Base-by-base conservation (phyloP, 768 basidiomycete genomes). In the Leccinum variicolor region DNA sequence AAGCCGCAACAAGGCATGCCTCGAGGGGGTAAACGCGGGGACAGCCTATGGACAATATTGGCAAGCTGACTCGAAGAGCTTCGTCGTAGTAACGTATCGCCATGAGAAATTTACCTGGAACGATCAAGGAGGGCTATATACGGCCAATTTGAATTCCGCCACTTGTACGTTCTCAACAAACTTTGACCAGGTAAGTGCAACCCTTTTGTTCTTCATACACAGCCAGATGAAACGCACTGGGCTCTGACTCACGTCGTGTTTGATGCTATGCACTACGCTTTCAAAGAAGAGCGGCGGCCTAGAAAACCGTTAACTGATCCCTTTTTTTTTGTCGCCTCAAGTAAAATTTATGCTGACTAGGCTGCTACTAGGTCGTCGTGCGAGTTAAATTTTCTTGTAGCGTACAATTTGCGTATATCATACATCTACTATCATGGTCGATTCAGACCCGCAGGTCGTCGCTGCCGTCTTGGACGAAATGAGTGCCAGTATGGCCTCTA, bases 281-380 rank as follows among this genome's bases (percentile, higher is more conserved):
- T 60, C 62, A 50, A 19, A 31, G 34, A 57, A 58, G 75, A 70
- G 79, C 73, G 77, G 82, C 83, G 81, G 83, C 82, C 75, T 83
- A 84, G 82, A 83, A 83, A 83, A 74, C 83, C 82, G 83, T 82
- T 74, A 59, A 78, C 83, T 81, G 83, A 84, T 64, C 54, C 60
- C 62, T 70, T 55, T 56, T 4, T 46, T 19, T 25, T 1, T 9
- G 14, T 17, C 6, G 9, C 3, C 6, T 6, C 41, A 11, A 43
- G 41, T 19, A 43, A 19, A 43, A 5, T 43, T 43, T 19, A 50
- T 8, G 52, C 61, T 69, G 59, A 69, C 62, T 6, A 2, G 53
- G 2, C 9, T 39, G 21, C 45, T 15, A 2, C 26, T 14, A 61
- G 59, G 55, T 33, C 28, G 47, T 52, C 39, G 53, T 50, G 19